Base-by-base conservation (phyloP, 177 flowering plant species). In the Viscum album region DNA sequence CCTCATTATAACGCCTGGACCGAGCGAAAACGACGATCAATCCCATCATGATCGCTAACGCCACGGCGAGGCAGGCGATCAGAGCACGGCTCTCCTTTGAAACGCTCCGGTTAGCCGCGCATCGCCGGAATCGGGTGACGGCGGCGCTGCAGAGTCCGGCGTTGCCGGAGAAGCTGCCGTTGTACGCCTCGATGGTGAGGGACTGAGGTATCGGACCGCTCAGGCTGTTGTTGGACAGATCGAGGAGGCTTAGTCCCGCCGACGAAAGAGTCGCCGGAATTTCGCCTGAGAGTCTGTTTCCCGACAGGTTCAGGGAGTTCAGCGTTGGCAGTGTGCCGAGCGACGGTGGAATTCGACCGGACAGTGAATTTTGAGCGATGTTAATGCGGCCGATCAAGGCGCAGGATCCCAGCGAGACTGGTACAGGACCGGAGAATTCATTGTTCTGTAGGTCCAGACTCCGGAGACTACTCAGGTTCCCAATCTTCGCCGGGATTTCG, bases 81-180 rank as follows among this genome's bases (percentile, higher is more conserved):
- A 85, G 70, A 0, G 77, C 73, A 0, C 81, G 76, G 34, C 74
- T 64, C 30, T 75, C 75, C 2, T 64, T 67, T 2, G 84, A 73
- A 64, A 68, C 36, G 54, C 79, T 72, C 31, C 85, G 72, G 37
- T 43, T 66, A 10, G 72, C 10, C 0, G 81, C 39, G 71, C 93
- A 88, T 23, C 75, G 77, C 62, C 59, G 74, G 80, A 87, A 83
- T 15, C 60, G 62, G 58, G 26, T 41, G 54, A 80, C 39, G 28
- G 52, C 72, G 29, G 63, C 61, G 69, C 85, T 80, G 75, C 94
- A 88, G 37, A 88, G 86, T 8, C 80, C 83, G 0, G 75, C 73
- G 60, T 88, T 88, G 5, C 88, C 89, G 24, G 73, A 56, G 56
- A 88, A 84, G 79, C 90, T 85, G 1, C 82, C 84, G 21, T 83